Percentiles rank a stretch among this genome's conserved stretches.
These are phyloP conservation scores for Cicer arietinum DNA, from an alignment of 306 rosid genomes.

Conservation along the genomic window DNA sequence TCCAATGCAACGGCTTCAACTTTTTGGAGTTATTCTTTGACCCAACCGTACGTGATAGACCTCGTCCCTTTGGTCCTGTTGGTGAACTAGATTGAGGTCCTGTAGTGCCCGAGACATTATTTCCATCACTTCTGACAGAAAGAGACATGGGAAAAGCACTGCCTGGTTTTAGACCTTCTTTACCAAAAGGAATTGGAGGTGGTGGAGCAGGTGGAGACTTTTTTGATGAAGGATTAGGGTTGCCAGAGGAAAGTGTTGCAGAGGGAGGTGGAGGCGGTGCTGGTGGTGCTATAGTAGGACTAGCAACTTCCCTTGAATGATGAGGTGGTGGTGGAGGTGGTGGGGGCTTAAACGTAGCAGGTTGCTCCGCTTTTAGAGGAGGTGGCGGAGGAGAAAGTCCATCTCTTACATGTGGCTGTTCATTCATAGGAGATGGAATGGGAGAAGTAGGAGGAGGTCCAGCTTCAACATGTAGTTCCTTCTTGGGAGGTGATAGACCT, in stretches of 20 bases:
- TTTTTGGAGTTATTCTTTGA: constrained; percentile 67
- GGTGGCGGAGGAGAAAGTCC: constrained; percentile 40
- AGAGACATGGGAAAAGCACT: constrained; percentile 34
- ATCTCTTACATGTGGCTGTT: constrained; percentile 14
- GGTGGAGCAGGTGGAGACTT: constrained; percentile 61
- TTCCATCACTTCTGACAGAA: constrained; percentile 42
- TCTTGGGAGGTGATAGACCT: constrained; percentile 45
- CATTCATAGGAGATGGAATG: constrained; percentile 37
- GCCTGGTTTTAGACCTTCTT: constrained; percentile 55
- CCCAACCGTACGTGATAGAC: constrained; percentile 53
- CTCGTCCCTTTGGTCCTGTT: constrained; percentile 57
- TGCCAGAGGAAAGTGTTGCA: constrained; percentile 42
- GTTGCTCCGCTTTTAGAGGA: constrained; percentile 39
- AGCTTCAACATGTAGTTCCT: constrained; percentile 30
- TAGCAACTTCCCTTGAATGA: constrained; percentile 42
- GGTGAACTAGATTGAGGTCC: constrained; percentile 51
- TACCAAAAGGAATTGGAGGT: constrained; percentile 60
- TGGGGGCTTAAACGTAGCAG: constrained; percentile 42
- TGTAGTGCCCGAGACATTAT: constrained; percentile 40
- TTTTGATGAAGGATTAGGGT: constrained; percentile 36
- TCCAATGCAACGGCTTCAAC: constrained; percentile 94
- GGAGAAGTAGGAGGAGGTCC: constrained; percentile 41
- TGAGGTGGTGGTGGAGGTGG: constrained; percentile 57
- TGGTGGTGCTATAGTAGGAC: constrained; percentile 40
- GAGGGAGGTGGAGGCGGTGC: constrained; percentile 50